Percentiles rank a stretch among this genome's conserved stretches.
Conservation (phyloP, 2,329 filamentous ascomycete genomes). For the Penicillium sp. region DNA sequence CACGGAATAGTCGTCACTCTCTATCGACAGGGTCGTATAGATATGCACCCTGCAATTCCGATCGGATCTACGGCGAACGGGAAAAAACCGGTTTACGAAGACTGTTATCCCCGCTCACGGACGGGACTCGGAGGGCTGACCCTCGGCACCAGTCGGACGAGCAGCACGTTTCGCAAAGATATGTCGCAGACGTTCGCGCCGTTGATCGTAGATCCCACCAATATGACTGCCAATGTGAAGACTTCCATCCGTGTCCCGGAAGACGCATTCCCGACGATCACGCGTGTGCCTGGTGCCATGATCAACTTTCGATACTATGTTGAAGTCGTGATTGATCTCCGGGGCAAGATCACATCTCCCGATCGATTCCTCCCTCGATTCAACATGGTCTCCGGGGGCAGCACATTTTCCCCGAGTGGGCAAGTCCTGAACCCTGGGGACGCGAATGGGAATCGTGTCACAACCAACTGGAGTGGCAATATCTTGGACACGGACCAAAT, state of each 20-base stretch:
- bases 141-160: conserved; percentile 76
- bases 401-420: conserved; percentile 40
- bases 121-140: conserved; percentile 83
- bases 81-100: conserved; percentile 67
- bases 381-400: conserved; percentile 45
- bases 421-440: conserved; percentile 30
- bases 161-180: conserved; percentile 92
- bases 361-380: conserved; percentile 57
- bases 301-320: conserved; percentile 93
- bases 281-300: conserved; percentile 82
- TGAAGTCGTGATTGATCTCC: conserved; percentile 87
- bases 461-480: conserved; percentile 47
- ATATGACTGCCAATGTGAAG: conserved; percentile 71
- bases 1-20: conserved; percentile 89
- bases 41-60: conserved; percentile 63
- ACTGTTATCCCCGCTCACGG: conserved; percentile 79
- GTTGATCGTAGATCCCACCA: conserved; percentile 76
- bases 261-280: conserved; percentile 86
- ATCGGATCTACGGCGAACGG: conserved; percentile 58
- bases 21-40: conserved; percentile 84
- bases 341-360: conserved; percentile 74
- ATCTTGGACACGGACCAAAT: conserved; percentile 85
- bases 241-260: conserved; percentile 82
- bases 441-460: conserved; percentile 29
- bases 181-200: conserved; percentile 82